A percentile compares a stretch with the other conserved stretches of the same genome.
These are phyloP conservation scores for Pugionium cornutum DNA, from an alignment of 345 rosid genomes.

Conservation along the genomic window DNA sequence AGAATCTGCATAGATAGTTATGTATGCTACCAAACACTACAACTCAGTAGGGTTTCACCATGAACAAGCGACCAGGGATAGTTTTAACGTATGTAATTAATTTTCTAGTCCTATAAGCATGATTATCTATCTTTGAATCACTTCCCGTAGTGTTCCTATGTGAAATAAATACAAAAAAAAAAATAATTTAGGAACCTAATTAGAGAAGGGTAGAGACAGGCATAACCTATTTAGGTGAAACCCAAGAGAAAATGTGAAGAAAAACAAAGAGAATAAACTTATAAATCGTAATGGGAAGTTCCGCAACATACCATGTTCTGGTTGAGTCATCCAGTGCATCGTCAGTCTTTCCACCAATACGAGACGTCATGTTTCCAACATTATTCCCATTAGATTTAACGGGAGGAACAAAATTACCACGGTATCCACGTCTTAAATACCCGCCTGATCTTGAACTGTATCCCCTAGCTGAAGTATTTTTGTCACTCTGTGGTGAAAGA, in stretches of 20 bases:
- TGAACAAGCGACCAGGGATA: conserved; percentile 22
- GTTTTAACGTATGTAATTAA: background rate
- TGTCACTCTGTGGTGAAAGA: conserved; percentile 64
- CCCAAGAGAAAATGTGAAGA: background rate
- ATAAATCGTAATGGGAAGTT: background rate
- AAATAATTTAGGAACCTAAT: conserved; percentile 10
- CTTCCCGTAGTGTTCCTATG: conserved; percentile 20
- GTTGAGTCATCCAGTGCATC: conserved; percentile 84
- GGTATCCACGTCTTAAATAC: conserved; percentile 63
- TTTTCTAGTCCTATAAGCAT: conserved; percentile 18
- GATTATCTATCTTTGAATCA: conserved; percentile 3
- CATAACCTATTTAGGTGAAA: conserved; percentile 13
- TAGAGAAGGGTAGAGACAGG: conserved; percentile 10
- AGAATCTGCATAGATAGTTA: too few species aligned
- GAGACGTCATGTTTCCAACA: conserved; percentile 66
- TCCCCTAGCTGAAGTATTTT: conserved; percentile 47
- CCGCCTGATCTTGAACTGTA: conserved; percentile 67
- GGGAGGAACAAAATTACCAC: conserved; percentile 89
- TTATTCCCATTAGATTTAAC: conserved; percentile 69
- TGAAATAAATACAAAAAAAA: conserved; percentile 1
- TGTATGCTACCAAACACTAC: conserved; percentile 2
- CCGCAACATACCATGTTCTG: conserved; percentile 64
- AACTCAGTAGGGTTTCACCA: background rate
- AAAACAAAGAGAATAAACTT: conserved; percentile 1
- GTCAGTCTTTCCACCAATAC: conserved; percentile 69